These are phyloP conservation scores for Penicillium angulare DNA, from an alignment of 495 filamentous ascomycete species.

Conservation along the genomic window DNA sequence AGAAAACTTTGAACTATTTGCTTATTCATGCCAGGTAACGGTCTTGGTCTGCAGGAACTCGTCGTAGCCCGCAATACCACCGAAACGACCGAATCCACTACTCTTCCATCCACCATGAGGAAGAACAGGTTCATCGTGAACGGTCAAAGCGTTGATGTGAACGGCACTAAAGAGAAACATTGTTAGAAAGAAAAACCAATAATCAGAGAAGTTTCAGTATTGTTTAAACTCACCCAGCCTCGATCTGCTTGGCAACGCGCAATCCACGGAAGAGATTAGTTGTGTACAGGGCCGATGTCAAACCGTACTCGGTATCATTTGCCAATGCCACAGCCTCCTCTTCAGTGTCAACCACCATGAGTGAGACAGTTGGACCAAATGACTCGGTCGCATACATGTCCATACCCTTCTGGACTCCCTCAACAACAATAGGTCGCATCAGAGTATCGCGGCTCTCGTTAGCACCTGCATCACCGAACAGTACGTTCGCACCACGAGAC, in stretches of 20 bases:
- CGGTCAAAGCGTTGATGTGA: constrained; percentile 82
- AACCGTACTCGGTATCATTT: constrained; percentile 54
- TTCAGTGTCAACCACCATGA: constrained; percentile 46
- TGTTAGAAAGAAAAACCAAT: not conserved
- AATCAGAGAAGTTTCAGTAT: not conserved
- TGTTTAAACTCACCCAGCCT: constrained; percentile 40
- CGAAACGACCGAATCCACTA: constrained; percentile 77
- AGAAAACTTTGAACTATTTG: no score
- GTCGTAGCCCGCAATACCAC: constrained; percentile 52
- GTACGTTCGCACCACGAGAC: constrained; percentile 63
- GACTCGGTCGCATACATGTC: constrained; percentile 77
- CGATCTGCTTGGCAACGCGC: constrained; percentile 47
- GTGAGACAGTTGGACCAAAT: constrained; percentile 77
- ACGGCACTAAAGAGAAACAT: constrained; percentile 52
- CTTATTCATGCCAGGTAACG: constrained; percentile 61
- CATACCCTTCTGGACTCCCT: constrained; percentile 73
- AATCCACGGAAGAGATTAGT: constrained; percentile 47
- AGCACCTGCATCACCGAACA: constrained; percentile 55
- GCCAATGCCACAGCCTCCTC: constrained; percentile 49
- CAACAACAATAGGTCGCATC: constrained; percentile 72
- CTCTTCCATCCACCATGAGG: constrained; percentile 87
- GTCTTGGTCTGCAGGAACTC: constrained; percentile 88
- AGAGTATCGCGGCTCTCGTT: constrained; percentile 47
- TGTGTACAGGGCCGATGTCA: constrained; percentile 49
- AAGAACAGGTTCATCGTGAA: constrained; percentile 77